Percentiles rank a stretch among this genome's conserved stretches.
Conservation (phyloP, 2,329 filamentous ascomycete genomes). For the Alternaria gansuensis region DNA sequence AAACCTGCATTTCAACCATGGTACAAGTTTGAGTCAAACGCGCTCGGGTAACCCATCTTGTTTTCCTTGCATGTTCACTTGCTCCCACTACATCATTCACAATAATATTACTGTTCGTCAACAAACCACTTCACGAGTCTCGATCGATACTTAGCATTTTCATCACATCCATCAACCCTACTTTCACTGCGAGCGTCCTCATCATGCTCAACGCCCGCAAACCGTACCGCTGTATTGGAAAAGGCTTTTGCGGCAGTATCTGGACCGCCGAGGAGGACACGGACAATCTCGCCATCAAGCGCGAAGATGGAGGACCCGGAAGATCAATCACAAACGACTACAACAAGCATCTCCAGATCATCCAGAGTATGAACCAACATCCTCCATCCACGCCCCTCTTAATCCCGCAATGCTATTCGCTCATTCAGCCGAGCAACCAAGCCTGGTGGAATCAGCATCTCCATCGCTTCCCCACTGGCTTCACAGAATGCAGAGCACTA, state of each 20-base stretch:
- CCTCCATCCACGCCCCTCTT: slow-evolving; percentile 14
- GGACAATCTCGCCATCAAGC: slow-evolving; percentile 23
- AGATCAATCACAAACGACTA: slow-evolving; percentile 32
- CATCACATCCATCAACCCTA: background rate
- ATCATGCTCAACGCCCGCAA: background rate
- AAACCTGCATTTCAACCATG: background rate
- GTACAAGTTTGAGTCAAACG: background rate
- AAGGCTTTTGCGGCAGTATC: slow-evolving; percentile 31
- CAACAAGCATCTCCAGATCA: slow-evolving; percentile 25
- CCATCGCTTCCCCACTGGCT: slow-evolving; percentile 22
- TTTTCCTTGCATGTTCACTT: too few species aligned
- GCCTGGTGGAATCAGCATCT: slow-evolving; percentile 16
- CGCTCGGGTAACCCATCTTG: too few species aligned
- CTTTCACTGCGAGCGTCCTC: background rate
- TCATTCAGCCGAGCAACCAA: slow-evolving; percentile 19
- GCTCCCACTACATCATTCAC: too few species aligned
- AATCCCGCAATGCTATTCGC: slow-evolving; percentile 27
- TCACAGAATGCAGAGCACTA: slow-evolving; percentile 23
- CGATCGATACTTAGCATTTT: background rate
- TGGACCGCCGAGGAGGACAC: slow-evolving; percentile 23
- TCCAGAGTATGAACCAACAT: slow-evolving; percentile 14
- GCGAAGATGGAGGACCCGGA: slow-evolving; percentile 31
- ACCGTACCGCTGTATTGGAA: slow-evolving; percentile 28
- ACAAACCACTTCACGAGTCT: background rate
- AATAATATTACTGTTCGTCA: background rate